These are phyloP conservation scores for Avicennia marina DNA, from an alignment of 257 asterid species.

Conservation along the genomic window DNA sequence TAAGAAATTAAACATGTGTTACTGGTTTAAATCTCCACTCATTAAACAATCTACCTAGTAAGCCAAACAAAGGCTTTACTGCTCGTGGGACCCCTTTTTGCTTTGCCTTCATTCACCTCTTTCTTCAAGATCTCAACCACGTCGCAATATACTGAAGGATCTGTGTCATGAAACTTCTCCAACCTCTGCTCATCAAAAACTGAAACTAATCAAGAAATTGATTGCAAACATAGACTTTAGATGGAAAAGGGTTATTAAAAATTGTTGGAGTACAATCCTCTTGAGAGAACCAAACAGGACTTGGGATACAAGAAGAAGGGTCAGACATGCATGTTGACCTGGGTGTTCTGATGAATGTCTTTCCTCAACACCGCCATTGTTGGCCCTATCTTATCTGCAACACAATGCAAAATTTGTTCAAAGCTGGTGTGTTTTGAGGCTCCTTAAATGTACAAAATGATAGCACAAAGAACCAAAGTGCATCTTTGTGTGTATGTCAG, in stretches of 20 bases:
- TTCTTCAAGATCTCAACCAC: constrained; percentile 70
- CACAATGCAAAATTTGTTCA: not conserved
- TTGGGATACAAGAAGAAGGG: too few relatives aligned
- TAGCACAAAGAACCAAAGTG: too few relatives aligned
- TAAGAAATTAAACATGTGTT: not conserved
- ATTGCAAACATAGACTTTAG: not conserved
- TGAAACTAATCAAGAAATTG: not conserved
- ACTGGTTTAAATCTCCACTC: not conserved
- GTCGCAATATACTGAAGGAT: constrained; percentile 59
- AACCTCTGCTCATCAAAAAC: constrained; percentile 45
- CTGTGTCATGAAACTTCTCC: constrained; percentile 61
- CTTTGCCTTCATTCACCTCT: constrained; percentile 55
- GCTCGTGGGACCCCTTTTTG: constrained; percentile 58
- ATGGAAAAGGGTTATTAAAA: not conserved
- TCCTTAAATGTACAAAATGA: too few relatives aligned
- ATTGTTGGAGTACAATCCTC: too few relatives aligned
- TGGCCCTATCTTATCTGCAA: constrained; percentile 96
- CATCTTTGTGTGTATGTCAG: too few relatives aligned
- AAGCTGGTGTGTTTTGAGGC: too few relatives aligned
- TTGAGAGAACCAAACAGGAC: too few relatives aligned
- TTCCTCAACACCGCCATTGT: constrained; percentile 89
- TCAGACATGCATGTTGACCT: too few relatives aligned
- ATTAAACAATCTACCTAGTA: constrained; percentile 40
- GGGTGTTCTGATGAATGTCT: constrained; percentile 71
- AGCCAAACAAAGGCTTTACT: constrained; percentile 89